A percentile compares a stretch with the other conserved stretches of the same genome.
Evolutionary conservation across 768 basidiomycete genomes (phyloP).

Genomic region (Phlebiopsis flavidoalba): DNA sequence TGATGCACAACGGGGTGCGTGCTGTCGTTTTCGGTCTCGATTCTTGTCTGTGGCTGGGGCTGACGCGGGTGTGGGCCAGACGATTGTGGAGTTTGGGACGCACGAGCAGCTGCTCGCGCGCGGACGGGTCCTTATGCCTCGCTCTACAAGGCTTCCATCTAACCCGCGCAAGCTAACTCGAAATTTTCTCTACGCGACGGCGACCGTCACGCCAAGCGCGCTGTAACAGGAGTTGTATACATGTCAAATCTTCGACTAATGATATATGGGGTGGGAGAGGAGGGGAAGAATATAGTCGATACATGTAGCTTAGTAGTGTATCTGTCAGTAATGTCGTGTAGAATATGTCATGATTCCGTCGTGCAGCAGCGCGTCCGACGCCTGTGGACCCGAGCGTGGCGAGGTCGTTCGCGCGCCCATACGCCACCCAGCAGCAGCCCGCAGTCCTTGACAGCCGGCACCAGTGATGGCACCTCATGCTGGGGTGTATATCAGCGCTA

Average conservation of each 20-base stretch:
- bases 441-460: conserved; percentile 83
- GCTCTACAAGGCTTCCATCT: conserved; percentile 66
- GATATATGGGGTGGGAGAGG: conserved; percentile 1
- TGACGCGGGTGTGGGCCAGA: conserved; percentile 38
- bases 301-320: conserved; percentile 10
- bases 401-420: conserved; percentile 51
- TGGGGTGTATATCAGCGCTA: conserved; percentile 21
- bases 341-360: conserved; percentile 64
- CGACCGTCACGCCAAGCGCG: not conserved
- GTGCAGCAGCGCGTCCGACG: conserved; percentile 65
- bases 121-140: conserved; percentile 63
- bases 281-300: not conserved
- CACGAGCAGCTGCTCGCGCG: conserved; percentile 59
- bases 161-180: conserved; percentile 12
- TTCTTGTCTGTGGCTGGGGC: conserved; percentile 3
- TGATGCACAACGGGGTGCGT: conserved; percentile 74
- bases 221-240: not conserved
- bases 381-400: conserved; percentile 35
- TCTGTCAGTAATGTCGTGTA: conserved; percentile 27
- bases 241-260: not conserved
- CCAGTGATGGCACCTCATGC: conserved; percentile 86
- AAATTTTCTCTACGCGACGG: not conserved
- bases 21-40: not conserved
- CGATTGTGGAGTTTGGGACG: conserved; percentile 71
- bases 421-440: conserved; percentile 85